Percentiles rank a stretch among this genome's conserved stretches.
phyloP scores from a whole-genome alignment of 148 eudicot species.

The Mesembryanthemum crystallinum region DNA sequence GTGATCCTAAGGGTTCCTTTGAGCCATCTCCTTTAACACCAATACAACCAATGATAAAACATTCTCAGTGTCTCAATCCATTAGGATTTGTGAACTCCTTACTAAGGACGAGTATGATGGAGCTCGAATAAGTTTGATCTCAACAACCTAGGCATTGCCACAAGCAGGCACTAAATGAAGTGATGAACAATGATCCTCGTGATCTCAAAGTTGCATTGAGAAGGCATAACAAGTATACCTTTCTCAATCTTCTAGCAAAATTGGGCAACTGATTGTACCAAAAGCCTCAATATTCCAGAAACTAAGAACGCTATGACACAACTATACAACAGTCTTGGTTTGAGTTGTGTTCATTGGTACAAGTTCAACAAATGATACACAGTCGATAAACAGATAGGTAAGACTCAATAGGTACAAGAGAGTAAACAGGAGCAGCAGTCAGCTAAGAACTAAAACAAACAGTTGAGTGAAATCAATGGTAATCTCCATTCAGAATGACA shows the following conservation, averaged over 20 bases:
- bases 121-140: slow-evolving; percentile 3
- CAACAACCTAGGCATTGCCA: background rate
- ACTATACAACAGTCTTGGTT: background rate
- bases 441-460: background rate
- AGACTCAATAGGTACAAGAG: background rate
- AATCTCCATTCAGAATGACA: slow-evolving; percentile 8
- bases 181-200: background rate
- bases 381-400: background rate
- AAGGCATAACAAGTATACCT: background rate
- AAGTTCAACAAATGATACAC: background rate
- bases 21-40: background rate
- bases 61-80: background rate
- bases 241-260: background rate
- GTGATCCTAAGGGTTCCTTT: background rate
- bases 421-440: background rate
- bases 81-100: background rate
- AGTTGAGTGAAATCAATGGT: background rate
- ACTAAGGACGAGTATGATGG: background rate
- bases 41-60: background rate
- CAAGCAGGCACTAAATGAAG: slow-evolving; percentile 11
- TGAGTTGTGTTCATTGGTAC: background rate
- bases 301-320: slow-evolving; percentile 2
- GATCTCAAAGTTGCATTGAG: slow-evolving; percentile 9
- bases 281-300: background rate
- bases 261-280: background rate